These are phyloP conservation scores for Lipomyces spencermartinsiae DNA, from an alignment of 805 yeast species.

Conservation along the genomic window DNA sequence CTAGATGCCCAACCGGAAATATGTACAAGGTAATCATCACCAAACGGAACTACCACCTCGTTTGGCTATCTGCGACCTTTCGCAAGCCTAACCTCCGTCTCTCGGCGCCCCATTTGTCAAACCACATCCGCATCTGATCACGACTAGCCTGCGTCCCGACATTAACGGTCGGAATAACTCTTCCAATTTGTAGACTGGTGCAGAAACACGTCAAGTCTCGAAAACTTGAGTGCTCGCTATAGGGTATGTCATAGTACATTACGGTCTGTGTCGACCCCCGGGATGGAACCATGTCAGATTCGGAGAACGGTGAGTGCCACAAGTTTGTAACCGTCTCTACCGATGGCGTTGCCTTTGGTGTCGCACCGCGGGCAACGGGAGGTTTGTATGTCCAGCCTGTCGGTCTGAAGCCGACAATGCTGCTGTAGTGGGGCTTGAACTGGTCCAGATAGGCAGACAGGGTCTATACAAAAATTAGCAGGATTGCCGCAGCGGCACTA, in stretches of 20 bases:
- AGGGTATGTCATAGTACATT: slow-evolving; percentile 61
- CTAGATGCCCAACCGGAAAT: neutral
- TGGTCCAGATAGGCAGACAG: slow-evolving; percentile 58
- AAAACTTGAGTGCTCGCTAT: slow-evolving; percentile 93
- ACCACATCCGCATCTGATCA: slow-evolving; percentile 38
- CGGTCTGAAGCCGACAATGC: slow-evolving; percentile 66
- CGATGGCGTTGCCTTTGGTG: slow-evolving; percentile 23
- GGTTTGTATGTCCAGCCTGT: slow-evolving; percentile 85
- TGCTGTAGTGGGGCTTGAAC: slow-evolving; percentile 57
- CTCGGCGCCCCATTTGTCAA: slow-evolving; percentile 28
- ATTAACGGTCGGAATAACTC: slow-evolving; percentile 80
- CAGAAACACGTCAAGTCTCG: slow-evolving; percentile 76
- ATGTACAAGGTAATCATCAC: neutral
- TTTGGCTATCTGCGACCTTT: slow-evolving; percentile 14
- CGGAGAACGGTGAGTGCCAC: slow-evolving; percentile 15
- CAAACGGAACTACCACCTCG: slow-evolving; percentile 14
- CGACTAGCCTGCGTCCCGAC: slow-evolving; percentile 35
- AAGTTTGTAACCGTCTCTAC: slow-evolving; percentile 20
- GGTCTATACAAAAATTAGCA: slow-evolving; percentile 17
- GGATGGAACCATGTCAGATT: slow-evolving; percentile 34
- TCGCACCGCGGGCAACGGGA: slow-evolving; percentile 26
- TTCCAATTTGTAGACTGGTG: slow-evolving; percentile 54
- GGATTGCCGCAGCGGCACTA: neutral
- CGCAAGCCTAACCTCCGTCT: slow-evolving; percentile 20
- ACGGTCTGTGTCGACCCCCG: slow-evolving; percentile 37